Evolutionary conservation across 768 basidiomycete genomes (phyloP), one percentile per base, ranked within the genome.

Genomic region (Lentinula guzmanii): DNA sequence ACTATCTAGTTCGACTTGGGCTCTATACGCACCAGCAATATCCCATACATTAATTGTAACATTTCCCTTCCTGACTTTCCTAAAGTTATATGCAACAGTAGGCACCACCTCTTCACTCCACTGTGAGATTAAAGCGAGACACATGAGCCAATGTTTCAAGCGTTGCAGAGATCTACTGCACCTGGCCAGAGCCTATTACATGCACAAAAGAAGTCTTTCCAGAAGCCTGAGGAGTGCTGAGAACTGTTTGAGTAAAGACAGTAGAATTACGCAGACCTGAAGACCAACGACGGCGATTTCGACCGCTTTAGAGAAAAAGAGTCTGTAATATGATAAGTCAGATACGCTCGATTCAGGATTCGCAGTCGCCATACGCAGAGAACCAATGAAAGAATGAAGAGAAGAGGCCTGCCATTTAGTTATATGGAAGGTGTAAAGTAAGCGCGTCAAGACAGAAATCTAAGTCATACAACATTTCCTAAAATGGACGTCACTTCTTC

Each of bases 61-160:
- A 62, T 93, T 95, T 11, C 93, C 93, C 68, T 92, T 93, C 64
- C 88, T 79, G 11, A 96, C 87, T 71, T 91, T 93, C 18, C 91
- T 82, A 68, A 94, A 86, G 67, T 94, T 95, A 78, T 94, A 97
- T 6, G 94, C 93, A 21, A 97, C 90, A 1, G 95, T 97, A 0
- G 95, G 95, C 0, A 94, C 94, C n/a, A 95, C 93, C 59, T 96
- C 95, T 77, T 95, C 93, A 62, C 90, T 93, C 90, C 93, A 97
- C 86, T 95, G 73, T 41, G 68, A 71, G 34, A 43, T 18, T 16
- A 62, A 46, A n/a, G n/a, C 13, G n/a, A 24, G 11, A 9, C 16
- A 37, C 13, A 13, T 31, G 15, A 11, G n/a, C 37, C 13, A 34
- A 52, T 11, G 7, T 50, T n/a, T 37, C 8, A 58, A 28, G 35